Base-by-base conservation (phyloP, 352 stramenopile genomes). In the Phytophthora pisi region DNA sequence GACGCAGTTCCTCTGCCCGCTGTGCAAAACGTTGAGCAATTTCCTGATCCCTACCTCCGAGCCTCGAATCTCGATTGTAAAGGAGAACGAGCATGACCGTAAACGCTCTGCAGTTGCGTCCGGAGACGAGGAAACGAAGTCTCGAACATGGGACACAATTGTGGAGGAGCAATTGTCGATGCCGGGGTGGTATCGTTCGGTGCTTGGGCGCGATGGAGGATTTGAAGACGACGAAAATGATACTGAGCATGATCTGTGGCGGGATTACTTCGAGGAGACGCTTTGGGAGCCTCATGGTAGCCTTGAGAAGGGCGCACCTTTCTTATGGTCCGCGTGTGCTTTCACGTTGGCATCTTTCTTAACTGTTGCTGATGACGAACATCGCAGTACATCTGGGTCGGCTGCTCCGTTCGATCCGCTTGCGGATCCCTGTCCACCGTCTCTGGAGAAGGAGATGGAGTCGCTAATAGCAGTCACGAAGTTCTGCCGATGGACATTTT, bases 11-110 rank as follows among this genome's bases (percentile, higher is more conserved):
- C 64, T 98, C 49, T 98, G 93, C 58, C 93, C 93, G 8, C 59
- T 98, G 51, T 98, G 93, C 72, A 98, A 98, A 75, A 96, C 81
- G 7, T 61, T 98, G 30, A 95, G 88, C 66, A 98, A 98, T 63
- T 93, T 97, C 47, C 70, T 98, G 28, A 84, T 98, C 30, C 92
- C 92, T 24, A 89, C 84, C 7, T 84, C 82, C 6, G 81, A 91
- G 51, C 82, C 84, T 4, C 68, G 70, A 24, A 52, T 64, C 46
- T 72, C 67, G 23, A 70, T 62, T 8, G 51, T 23, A 7, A 70
- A 72, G 24, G 61, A 58, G 18, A 56, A 81, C 23, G 51, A 70
- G 24, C 47, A 38, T 11, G 59, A 78, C 20, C 50, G 70, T 7
- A 79, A 71, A 18, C 55, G 54, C 5, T 55, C 59, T 46, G 31